Base-by-base conservation (phyloP, 2,329 filamentous ascomycete species). In the Cladosporium colombiae region DNA sequence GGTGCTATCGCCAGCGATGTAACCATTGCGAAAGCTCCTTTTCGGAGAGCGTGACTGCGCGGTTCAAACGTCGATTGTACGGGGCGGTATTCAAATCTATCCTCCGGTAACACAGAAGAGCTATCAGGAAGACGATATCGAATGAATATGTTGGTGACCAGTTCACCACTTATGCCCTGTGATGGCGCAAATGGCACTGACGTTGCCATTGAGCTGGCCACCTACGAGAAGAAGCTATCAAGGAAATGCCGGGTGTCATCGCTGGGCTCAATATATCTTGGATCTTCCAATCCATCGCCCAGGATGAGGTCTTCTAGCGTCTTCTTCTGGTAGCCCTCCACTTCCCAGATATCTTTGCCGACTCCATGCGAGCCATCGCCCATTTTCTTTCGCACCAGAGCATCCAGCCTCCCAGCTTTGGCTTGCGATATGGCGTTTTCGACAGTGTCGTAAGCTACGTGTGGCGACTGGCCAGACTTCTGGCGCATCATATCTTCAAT, bases 311-410 rank as follows among this genome's bases (percentile, higher is more conserved):
- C 56, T 14, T 59, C 35, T 0, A 59, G 35, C 13, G 37, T 44
- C 23, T 29, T 59, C 37, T 59, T 59, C 56, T 44, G 35, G 23
- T 44, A 59, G 16, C 35, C 37, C 10, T 40, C 33, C 4, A 59
- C 56, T 23, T 46, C 56, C 56, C 56, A 59, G 18, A 59, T 44
- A 16, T 59, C 56, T 5, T 31, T 16, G 6, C 56, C 56, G 6
- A 59, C 56, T 23, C 37, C 37, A 10, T 59, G 56, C 25, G 56
- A 31, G 3, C 37, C 56, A 11, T 59, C 56, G 29, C 56, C 56
- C 37, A 59, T 44, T 4, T 59, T 59, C 25, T 59, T 59, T 16
- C 56, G 25, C 7, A 59, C 56, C 35, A 59, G 18, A 2, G 35
- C 56, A 16, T 59, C 56, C 11, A 59, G 23, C 2, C 37, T 29